phyloP scores from a whole-genome alignment of 2,329 filamentous ascomycete genomes.

The Arthrocladium fulminans region DNA sequence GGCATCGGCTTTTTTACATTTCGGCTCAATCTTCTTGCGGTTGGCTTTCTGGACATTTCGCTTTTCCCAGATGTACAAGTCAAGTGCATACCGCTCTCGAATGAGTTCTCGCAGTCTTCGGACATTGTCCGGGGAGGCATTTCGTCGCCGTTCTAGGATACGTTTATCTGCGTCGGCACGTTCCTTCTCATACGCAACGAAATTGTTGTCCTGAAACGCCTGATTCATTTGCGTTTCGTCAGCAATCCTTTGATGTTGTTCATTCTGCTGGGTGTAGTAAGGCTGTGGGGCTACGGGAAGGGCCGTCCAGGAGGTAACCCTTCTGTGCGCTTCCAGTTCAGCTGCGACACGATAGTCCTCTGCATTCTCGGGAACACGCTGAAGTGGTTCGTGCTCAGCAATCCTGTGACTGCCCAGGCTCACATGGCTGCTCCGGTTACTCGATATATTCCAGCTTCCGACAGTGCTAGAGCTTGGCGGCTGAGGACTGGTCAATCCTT shows the following conservation, averaged over 20 bases:
- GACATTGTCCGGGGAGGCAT: not conserved
- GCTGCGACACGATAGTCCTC: not conserved
- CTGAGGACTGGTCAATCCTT: no score
- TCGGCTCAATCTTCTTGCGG: not conserved
- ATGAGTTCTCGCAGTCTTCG: slow-evolving; percentile 1
- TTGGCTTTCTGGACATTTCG: not conserved
- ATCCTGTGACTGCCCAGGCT: no score
- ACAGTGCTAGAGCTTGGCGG: no score
- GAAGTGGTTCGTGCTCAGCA: not conserved
- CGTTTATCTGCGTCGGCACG: not conserved
- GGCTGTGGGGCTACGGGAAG: not conserved
- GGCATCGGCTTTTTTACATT: not conserved
- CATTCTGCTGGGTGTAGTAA: not conserved
- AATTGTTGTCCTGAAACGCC: not conserved
- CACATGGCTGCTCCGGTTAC: no score
- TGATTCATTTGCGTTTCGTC: not conserved
- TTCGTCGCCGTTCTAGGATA: not conserved
- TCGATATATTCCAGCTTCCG: no score
- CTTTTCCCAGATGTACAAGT: not conserved
- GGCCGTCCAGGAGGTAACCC: not conserved
- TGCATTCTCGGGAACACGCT: not conserved
- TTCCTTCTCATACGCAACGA: not conserved
- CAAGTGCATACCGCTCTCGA: not conserved
- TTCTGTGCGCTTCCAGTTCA: not conserved
- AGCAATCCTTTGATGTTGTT: not conserved